Evolutionary conservation across 2,329 filamentous ascomycete genomes (phyloP).

Genomic region (Byssothecium circinans): DNA sequence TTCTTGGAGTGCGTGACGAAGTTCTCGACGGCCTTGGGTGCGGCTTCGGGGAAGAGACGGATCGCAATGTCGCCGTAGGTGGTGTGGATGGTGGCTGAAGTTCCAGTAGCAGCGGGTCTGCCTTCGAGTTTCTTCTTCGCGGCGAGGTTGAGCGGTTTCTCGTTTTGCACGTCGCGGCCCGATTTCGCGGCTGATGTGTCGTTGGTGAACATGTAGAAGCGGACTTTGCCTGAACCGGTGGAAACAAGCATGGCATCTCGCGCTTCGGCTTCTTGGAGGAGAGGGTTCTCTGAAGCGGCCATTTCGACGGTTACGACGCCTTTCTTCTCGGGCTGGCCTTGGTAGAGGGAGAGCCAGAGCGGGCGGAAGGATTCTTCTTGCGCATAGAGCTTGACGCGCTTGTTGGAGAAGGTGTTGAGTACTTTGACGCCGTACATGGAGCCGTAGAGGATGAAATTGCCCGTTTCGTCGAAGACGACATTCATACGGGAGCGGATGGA

Average conservation of each 20-base stretch:
- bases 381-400: constrained; percentile 85
- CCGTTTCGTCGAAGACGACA: constrained; percentile 92
- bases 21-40: constrained; percentile 94
- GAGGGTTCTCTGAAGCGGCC: constrained; percentile 91
- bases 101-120: constrained; percentile 72
- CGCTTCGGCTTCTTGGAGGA: constrained; percentile 87
- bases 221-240: constrained; percentile 81
- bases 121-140: constrained; percentile 52
- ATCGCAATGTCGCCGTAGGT: constrained; percentile 92
- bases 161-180: constrained; percentile 89
- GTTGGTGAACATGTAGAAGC: constrained; percentile 99
- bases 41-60: constrained; percentile 87
- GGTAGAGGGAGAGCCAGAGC: constrained; percentile 83
- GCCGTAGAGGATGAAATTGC: constrained; percentile 92
- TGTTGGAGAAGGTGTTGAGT: constrained; percentile 92
- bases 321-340: constrained; percentile 94
- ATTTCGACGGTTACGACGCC: constrained; percentile 91
- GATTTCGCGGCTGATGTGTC: constrained; percentile 61
- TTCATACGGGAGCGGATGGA: constrained; percentile 72
- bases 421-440: constrained; percentile 92
- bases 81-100: constrained; percentile 83
- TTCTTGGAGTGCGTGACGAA: constrained; percentile 89
- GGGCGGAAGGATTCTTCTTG: constrained; percentile 86
- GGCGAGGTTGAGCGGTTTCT: constrained; percentile 74
- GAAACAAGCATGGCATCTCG: constrained; percentile 85